Evolutionary conservation across 345 rosid genomes (phyloP).

Genomic region (Dimocarpus longan): DNA sequence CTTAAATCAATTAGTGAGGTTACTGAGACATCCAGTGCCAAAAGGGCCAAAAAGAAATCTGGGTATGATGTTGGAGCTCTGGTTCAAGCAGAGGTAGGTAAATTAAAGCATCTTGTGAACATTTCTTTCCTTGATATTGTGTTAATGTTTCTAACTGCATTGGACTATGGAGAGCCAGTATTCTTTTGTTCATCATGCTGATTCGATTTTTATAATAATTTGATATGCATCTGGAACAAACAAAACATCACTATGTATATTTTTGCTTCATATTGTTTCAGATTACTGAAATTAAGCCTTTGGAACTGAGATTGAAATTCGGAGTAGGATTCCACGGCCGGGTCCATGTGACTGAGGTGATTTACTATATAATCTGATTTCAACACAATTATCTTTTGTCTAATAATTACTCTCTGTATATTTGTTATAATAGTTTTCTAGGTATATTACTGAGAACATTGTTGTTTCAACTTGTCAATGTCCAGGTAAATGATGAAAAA

Average conservation of each 20-base stretch:
- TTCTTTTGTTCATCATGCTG: not conserved
- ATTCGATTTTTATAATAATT: not conserved
- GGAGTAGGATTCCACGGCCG: conserved; percentile 80
- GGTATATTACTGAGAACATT: conserved; percentile 7
- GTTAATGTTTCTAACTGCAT: not conserved
- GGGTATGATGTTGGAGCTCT: conserved; percentile 71
- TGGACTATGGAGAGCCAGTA: not conserved
- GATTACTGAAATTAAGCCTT: conserved; percentile 87
- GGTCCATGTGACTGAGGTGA: conserved; percentile 91
- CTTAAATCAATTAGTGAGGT: conserved; percentile 62
- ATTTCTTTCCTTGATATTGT: not conserved
- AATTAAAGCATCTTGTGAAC: conserved; percentile 7
- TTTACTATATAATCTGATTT: conserved; percentile 17
- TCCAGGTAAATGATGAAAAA: conserved; percentile 64
- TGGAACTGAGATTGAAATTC: conserved; percentile 84
- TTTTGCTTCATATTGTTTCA: conserved; percentile 31
- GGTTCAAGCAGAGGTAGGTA: conserved; percentile 83
- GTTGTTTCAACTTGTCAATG: conserved; percentile 26
- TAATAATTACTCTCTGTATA: not conserved
- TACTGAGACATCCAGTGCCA: conserved; percentile 67
- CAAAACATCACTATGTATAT: not conserved
- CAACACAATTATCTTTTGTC: conserved; percentile 19
- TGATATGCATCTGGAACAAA: not conserved
- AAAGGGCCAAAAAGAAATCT: conserved; percentile 81
- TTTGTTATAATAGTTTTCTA: conserved; percentile 4